Evolutionary conservation across 768 basidiomycete species (phyloP).

Genomic region (Hygrocybe punicea): DNA sequence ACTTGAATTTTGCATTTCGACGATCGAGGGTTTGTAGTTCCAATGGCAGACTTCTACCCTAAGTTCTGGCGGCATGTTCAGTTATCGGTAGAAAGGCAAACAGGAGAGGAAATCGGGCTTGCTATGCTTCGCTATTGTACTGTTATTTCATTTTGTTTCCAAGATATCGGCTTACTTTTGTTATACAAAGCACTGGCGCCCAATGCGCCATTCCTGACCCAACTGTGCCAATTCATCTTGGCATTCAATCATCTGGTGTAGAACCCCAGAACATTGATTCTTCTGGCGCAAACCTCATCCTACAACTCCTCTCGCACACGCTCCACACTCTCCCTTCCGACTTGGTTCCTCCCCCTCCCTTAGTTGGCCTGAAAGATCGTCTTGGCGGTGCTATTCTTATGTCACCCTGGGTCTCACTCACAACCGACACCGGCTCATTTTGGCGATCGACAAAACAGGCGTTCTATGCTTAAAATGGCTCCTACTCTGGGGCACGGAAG

Average conservation of each 20-base stretch:
- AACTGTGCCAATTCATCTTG: conserved; percentile 28
- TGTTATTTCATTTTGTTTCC: too few relatives aligned
- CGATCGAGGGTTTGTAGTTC: conserved; percentile 27
- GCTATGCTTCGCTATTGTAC: too few relatives aligned
- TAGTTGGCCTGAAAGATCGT: conserved; percentile 13
- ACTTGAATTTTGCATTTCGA: too few relatives aligned
- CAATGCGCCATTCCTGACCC: conserved; percentile 34
- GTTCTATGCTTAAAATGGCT: conserved; percentile 15
- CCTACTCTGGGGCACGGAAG: conserved; percentile 17
- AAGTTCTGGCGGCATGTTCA: conserved; percentile 31
- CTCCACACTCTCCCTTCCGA: conserved; percentile 32
- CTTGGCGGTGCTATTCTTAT: conserved; percentile 36
- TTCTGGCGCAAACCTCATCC: conserved; percentile 38
- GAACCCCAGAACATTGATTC: conserved; percentile 37
- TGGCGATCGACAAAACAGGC: conserved; percentile 18
- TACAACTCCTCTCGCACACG: conserved; percentile 37
- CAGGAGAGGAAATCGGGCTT: conserved; percentile 25
- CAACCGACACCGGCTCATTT: conserved; percentile 12
- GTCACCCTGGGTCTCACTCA: conserved; percentile 29
- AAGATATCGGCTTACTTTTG: too few relatives aligned
- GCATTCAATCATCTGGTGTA: conserved; percentile 32
- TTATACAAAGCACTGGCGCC: conserved; percentile 34
- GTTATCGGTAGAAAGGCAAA: conserved; percentile 18
- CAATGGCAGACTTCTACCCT: conserved; percentile 18
- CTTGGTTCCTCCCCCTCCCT: conserved; percentile 20